These are phyloP conservation scores for Phalaenopsis hybrid DNA, from an alignment of 116 monocot species.

Conservation along the genomic window DNA sequence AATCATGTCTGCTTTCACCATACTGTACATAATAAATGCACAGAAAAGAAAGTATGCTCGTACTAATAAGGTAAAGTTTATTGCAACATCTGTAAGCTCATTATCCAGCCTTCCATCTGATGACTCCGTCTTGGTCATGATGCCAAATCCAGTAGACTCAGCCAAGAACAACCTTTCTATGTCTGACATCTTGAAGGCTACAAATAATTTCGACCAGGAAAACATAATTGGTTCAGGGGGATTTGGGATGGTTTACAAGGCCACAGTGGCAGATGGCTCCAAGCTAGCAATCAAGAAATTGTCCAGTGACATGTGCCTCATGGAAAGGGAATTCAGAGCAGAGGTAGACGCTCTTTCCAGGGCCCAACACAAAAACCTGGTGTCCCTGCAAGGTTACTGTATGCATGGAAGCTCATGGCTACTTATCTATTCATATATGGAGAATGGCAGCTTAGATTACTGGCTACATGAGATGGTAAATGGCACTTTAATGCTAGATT, in stretches of 20 bases:
- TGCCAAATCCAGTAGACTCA: not conserved
- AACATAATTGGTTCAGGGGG: constrained; percentile 23
- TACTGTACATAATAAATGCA: not conserved
- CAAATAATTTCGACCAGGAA: constrained; percentile 22
- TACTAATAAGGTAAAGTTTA: not conserved
- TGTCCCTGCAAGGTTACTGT: constrained; percentile 18
- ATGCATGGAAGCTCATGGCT: constrained; percentile 12
- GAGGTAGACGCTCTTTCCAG: constrained; percentile 22
- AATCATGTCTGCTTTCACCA: not conserved
- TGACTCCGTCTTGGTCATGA: not conserved
- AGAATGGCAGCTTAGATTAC: constrained; percentile 19
- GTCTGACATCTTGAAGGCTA: constrained; percentile 20
- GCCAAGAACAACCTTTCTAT: constrained; percentile 9
- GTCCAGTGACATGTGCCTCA: constrained; percentile 14
- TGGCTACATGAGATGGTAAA: constrained; percentile 20
- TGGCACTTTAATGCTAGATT: constrained; percentile 6
- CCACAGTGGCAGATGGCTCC: constrained; percentile 1
- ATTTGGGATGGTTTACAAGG: constrained; percentile 22
- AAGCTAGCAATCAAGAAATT: constrained; percentile 25
- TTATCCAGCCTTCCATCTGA: not conserved
- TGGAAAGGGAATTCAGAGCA: constrained; percentile 25
- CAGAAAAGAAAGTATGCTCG: not conserved
- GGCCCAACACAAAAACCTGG: constrained; percentile 18
- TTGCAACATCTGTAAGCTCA: not conserved
- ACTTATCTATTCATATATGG: constrained; percentile 22